Evolutionary conservation across 129 eudicot genomes (phyloP), one percentile per base, ranked within the genome.

Genomic region (Pittosporum tobira): DNA sequence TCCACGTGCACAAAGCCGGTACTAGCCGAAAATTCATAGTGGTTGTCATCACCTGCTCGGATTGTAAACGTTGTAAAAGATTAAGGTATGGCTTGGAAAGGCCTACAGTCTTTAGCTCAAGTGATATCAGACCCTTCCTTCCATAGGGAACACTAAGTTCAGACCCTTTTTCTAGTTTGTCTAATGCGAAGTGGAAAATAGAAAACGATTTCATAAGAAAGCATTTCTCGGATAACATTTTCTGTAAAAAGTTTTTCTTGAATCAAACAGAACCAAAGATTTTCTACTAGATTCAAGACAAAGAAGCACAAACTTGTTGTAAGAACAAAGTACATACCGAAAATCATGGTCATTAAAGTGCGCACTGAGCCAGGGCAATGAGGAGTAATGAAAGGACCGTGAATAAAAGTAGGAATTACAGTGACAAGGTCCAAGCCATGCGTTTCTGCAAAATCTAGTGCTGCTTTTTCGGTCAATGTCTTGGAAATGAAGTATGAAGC

Each of bases 1-100:
- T 84, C 94, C 5, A 68, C 69, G 47, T 84, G 84, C 16, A 84
- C 79, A 1, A 65, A 62, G 9, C 48, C 23, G 13, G 74, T 73
- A 43, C 43, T 63, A 2, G 9, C 1, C 29, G 68, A 71, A 51
- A 25, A 48, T 28, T 50, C 54, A 46, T 69, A 79, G 12, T 5
- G 24, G 8, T 62, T 59, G 29, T 73, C 36, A 22, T 77, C 68
- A 59, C 76, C 81, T 72, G 54, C 47, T 71, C 48, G 25, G 43
- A 28, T 36, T 40, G 27, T n/a, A 7, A 31, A 31, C 61, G 31
- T 9, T 36, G 6, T 16, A 31, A n/a, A 45, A 16, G 22, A 11
- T 45, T 45, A 45, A 45, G 11, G 49, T 45, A 18, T 14, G 31
- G n/a, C 15, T 34, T 6, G 40, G 40, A 34, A 34, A 6, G 13